A percentile compares a stretch with the other conserved stretches of the same genome.
Evolutionary conservation across 768 basidiomycete genomes (phyloP).

Genomic region (Podaxis pistillaris): DNA sequence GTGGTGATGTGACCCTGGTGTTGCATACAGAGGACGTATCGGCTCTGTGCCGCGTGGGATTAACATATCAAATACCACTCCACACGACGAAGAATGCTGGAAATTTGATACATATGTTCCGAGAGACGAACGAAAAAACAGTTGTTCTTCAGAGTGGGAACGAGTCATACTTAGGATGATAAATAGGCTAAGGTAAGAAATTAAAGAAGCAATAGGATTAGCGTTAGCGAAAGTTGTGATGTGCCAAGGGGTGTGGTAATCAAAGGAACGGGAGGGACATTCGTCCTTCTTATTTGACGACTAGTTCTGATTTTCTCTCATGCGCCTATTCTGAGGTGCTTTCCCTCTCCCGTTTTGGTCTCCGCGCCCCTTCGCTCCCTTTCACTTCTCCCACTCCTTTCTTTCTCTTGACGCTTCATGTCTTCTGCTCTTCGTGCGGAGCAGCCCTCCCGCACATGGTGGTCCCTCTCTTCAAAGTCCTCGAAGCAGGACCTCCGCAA

Average conservation of each 20-base stretch:
- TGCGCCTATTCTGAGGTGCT: slow-evolving; percentile 1
- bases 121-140: not conserved
- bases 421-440: slow-evolving; percentile 31
- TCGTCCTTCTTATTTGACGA: slow-evolving; percentile 5
- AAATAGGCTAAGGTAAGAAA: not conserved
- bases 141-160: not conserved
- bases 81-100: not conserved
- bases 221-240: slow-evolving; percentile 8
- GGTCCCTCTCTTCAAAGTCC: slow-evolving; percentile 38
- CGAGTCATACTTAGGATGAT: not conserved
- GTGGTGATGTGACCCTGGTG: slow-evolving; percentile 3
- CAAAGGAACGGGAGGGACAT: not conserved
- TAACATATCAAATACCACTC: not conserved
- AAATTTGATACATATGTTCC: not conserved
- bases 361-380: slow-evolving; percentile 17
- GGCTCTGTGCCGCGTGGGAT: slow-evolving; percentile 9
- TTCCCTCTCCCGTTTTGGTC: slow-evolving; percentile 15
- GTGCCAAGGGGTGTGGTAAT: slow-evolving; percentile 7
- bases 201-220: not conserved
- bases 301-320: slow-evolving; percentile 10
- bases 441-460: slow-evolving; percentile 41
- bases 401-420: slow-evolving; percentile 25
- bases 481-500: slow-evolving; percentile 29
- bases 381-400: slow-evolving; percentile 20
- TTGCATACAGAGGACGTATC: not conserved